Percentiles rank a stretch among this genome's conserved stretches.
These are phyloP conservation scores for Anacardium occidentale DNA, from an alignment of 345 rosid genomes.

Conservation along the genomic window DNA sequence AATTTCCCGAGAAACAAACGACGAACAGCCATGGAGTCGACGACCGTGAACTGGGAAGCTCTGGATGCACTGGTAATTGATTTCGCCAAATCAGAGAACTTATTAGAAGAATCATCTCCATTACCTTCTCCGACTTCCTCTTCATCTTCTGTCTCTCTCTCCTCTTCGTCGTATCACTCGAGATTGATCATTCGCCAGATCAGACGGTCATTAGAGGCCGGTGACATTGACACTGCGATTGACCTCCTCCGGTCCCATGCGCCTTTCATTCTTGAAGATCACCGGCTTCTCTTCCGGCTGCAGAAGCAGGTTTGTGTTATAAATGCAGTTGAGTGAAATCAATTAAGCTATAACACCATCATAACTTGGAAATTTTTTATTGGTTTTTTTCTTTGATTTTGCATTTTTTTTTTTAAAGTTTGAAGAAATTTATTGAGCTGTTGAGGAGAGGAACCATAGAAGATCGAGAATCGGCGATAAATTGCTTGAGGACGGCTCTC, in stretches of 20 bases:
- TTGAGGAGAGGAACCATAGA: conserved; percentile 71
- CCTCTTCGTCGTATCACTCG: conserved; percentile 67
- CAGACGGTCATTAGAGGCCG: conserved; percentile 67
- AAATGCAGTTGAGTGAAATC: conserved; percentile 13
- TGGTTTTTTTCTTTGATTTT: background rate
- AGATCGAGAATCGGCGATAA: conserved; percentile 65
- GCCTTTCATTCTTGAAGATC: conserved; percentile 76
- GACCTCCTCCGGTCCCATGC: conserved; percentile 66
- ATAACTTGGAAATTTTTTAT: no score
- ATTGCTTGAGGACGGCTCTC: conserved; percentile 71
- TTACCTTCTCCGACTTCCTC: conserved; percentile 43
- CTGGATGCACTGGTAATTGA: conserved; percentile 76
- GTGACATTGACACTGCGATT: conserved; percentile 67
- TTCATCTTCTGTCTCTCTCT: conserved; percentile 46
- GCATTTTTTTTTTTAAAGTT: background rate
- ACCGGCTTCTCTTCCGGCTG: conserved; percentile 71
- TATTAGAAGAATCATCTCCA: conserved; percentile 55
- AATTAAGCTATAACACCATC: background rate
- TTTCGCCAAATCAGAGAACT: conserved; percentile 76
- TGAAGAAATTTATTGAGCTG: conserved; percentile 88
- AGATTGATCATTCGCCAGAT: conserved; percentile 76
- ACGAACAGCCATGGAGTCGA: conserved; percentile 45
- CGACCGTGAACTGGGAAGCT: conserved; percentile 86
- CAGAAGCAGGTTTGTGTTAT: conserved; percentile 69
- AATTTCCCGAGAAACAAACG: conserved; percentile 22